phyloP scores from a whole-genome alignment of 768 basidiomycete species.

The Agrocybe pediades region DNA sequence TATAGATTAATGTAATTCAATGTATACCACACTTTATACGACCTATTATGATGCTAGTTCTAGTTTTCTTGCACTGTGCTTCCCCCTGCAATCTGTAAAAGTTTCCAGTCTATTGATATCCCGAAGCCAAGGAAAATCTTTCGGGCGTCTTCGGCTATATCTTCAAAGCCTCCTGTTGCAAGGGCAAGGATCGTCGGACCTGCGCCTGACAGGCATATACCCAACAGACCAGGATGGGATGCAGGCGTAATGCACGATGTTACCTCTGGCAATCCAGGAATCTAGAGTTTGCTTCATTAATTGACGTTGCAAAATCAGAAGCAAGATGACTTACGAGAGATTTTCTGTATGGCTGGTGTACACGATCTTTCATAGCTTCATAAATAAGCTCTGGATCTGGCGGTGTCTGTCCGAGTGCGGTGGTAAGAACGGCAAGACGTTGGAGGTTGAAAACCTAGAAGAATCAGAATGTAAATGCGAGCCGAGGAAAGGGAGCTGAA shows the following conservation, averaged over 20 bases:
- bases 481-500: not conserved
- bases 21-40: conserved; percentile 19
- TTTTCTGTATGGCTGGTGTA: conserved; percentile 97
- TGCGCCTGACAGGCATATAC: conserved; percentile 97
- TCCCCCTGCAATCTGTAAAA: conserved; percentile 66
- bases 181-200: conserved; percentile 97
- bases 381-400: conserved; percentile 97
- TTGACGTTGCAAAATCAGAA: not conserved
- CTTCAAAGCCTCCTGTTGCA: conserved; percentile 82
- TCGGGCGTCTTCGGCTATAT: conserved; percentile 81
- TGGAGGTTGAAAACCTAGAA: conserved; percentile 95
- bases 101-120: conserved; percentile 89
- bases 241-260: conserved; percentile 85
- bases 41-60: conserved; percentile 17
- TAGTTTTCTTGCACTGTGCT: conserved; percentile 33
- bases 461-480: conserved; percentile 2
- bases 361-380: conserved; percentile 98
- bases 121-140: conserved; percentile 69
- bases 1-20: conserved; percentile 20
- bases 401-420: conserved; percentile 86
- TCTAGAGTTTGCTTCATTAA: conserved; percentile 45
- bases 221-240: conserved; percentile 92
- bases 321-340: conserved; percentile 56
- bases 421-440: conserved; percentile 93
- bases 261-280: conserved; percentile 93